Evolutionary conservation across 2,329 filamentous ascomycete species (phyloP).

Genomic region (Penicillium sp.): DNA sequence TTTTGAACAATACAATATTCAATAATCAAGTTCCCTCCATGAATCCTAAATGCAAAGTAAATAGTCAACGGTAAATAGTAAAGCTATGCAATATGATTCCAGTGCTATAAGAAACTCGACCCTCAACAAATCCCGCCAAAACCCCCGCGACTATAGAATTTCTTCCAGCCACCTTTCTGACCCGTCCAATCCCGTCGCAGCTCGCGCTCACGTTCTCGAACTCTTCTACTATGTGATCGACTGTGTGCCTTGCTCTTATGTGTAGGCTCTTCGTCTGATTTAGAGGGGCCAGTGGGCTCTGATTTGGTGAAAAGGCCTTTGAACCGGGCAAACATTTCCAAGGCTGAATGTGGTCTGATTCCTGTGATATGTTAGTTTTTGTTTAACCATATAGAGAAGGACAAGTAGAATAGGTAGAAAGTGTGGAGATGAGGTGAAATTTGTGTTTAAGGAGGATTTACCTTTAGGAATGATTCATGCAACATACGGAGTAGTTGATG

Average conservation of each 20-base stretch:
- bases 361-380: neutral
- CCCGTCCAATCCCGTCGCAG: neutral
- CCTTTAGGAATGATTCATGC: neutral
- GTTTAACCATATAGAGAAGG: too few relatives aligned
- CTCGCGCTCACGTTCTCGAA: conserved; percentile 2
- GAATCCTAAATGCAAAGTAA: too few relatives aligned
- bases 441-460: neutral
- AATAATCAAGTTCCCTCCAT: neutral
- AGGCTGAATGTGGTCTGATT: neutral
- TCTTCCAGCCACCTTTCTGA: conserved; percentile 5
- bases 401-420: neutral
- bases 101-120: neutral
- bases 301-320: neutral
- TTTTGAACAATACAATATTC: neutral
- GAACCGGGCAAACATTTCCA: neutral
- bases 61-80: too few relatives aligned
- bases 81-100: neutral
- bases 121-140: neutral
- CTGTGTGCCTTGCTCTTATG: neutral
- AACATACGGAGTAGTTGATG: neutral
- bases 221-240: conserved; percentile 1
- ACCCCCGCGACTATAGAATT: neutral
- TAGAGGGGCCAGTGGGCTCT: neutral
- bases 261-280: neutral
- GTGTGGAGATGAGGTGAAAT: neutral